Evolutionary conservation across 139 green algal genomes (phyloP), one percentile per base, ranked within the genome.

Genomic region (Trebouxia sp.): DNA sequence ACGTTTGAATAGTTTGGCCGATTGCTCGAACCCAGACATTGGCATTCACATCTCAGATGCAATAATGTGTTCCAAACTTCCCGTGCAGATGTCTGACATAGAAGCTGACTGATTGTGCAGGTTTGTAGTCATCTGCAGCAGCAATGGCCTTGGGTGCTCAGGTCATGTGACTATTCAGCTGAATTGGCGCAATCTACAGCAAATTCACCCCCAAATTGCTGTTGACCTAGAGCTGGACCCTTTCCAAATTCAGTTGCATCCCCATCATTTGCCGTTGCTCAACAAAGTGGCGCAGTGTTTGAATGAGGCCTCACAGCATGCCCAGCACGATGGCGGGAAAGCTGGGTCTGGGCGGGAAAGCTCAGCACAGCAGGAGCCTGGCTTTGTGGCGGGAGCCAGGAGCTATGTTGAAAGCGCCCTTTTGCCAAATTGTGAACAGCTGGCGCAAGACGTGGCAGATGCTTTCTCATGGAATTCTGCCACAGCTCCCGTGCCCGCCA

Each of bases 161-260:
- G 81, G 81, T 17, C 62, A 55, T 8, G 28, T 85, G 14, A 30
- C 72, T 22, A 24, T 89, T 62, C 53, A 42, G 17, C 80, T 89
- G 50, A 70, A 76, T 20, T 80, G 69, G 65, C 74, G 9, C 32
- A 26, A n/a, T 20, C 7, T 47, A 8, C 15, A 38, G 42, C 65
- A 76, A 39, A 32, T 35, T 50, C 79, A 70, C 26, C 82, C 82
- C 5, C 65, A 67, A 28, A 55, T 85, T 6, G 24, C 56, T 12
- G 55, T 87, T 14, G 32, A 78, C 1, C 48, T 85, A 22, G 15
- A 32, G 20, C 48, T 92, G 72, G 56, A 89, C 41, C 82, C 84
- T 5, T 39, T 84, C n/a, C 88, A 90, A 69, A 17, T 87, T 22
- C 82, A 89, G 66, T 42, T 87, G 69, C 80, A 80, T 9, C 85